Evolutionary conservation across 140 eudicot genomes (phyloP).

Genomic region (Bidens hawaiensis): DNA sequence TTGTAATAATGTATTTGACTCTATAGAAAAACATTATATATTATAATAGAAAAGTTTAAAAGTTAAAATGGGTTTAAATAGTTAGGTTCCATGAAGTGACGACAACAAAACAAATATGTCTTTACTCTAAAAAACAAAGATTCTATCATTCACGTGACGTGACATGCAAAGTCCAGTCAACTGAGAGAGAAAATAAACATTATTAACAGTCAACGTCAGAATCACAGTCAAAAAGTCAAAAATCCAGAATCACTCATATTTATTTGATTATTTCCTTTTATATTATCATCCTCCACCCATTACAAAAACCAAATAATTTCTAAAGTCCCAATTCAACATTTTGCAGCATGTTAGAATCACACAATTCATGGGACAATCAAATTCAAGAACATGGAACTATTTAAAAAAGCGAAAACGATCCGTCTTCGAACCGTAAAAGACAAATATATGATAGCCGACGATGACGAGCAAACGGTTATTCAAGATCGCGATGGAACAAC

Average conservation of each 20-base stretch:
- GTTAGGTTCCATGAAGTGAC: too few relatives aligned
- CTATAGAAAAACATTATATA: too few relatives aligned
- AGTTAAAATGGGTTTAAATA: too few relatives aligned
- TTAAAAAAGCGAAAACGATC: conserved; percentile 43
- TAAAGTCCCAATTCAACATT: background rate
- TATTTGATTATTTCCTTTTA: background rate
- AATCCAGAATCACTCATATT: conserved; percentile 12
- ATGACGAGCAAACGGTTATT: conserved; percentile 44
- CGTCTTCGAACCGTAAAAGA: conserved; percentile 41
- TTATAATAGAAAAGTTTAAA: too few relatives aligned
- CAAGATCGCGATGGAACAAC: conserved; percentile 41
- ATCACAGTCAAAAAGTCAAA: background rate
- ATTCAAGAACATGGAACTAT: conserved; percentile 47
- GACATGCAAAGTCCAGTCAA: too few relatives aligned
- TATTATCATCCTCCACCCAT: background rate
- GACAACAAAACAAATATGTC: too few relatives aligned
- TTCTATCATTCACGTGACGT: too few relatives aligned
- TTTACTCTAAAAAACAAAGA: too few relatives aligned
- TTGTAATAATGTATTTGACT: too few relatives aligned
- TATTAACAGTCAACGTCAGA: background rate
- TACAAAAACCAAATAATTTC: conserved; percentile 10
- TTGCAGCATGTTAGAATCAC: conserved; percentile 1
- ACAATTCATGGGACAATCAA: background rate
- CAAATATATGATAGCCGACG: conserved; percentile 51
- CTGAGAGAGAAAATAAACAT: too few relatives aligned